Conservation (phyloP, 192 early-diverging fungal genomes). For the Anaeromyces robustus region DNA sequence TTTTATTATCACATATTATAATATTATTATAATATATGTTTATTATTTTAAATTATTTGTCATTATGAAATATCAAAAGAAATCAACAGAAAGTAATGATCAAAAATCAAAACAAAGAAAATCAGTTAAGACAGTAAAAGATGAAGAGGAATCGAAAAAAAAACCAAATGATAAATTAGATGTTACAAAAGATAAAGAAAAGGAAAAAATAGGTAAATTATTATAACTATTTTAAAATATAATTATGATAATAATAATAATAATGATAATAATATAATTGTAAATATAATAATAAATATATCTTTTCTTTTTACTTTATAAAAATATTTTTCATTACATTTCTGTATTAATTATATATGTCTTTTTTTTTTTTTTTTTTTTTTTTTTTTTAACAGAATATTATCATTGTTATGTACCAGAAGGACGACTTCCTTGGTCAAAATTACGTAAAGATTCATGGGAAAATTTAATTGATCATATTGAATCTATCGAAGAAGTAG, state of each 20-base stretch:
- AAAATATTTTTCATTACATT: too few species aligned
- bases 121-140: neutral
- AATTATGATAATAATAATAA: too few species aligned
- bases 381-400: too few species aligned
- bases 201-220: neutral
- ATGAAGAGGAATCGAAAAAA: neutral
- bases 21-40: too few species aligned
- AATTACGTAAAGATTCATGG: neutral
- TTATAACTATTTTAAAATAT: too few species aligned
- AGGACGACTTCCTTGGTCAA: neutral
- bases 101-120: neutral
- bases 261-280: too few species aligned
- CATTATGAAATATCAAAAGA: neutral
- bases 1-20: too few species aligned
- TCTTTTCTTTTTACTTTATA: too few species aligned
- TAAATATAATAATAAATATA: too few species aligned
- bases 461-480: neutral
- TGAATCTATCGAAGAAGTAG: neutral
- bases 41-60: too few species aligned
- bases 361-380: too few species aligned
- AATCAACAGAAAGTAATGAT: neutral
- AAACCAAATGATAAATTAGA: neutral
- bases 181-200: neutral
- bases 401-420: neutral
- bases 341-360: too few species aligned